Percentiles rank a stretch among this genome's conserved stretches.
Conservation (phyloP, 768 basidiomycete genomes). For the Lentinula aciculospora region DNA sequence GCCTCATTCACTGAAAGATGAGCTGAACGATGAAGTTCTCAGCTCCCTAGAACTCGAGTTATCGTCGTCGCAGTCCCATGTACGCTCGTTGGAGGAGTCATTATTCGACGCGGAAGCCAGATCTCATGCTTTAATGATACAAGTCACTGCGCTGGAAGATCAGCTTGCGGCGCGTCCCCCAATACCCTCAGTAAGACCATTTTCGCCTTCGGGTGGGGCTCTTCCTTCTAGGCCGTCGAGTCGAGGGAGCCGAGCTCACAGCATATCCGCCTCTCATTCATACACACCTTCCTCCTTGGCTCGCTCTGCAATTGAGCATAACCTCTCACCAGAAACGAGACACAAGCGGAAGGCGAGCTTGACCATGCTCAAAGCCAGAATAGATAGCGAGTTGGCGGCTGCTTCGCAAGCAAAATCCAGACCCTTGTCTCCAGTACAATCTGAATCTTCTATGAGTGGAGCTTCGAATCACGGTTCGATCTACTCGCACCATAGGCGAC, state of each 20-base stretch:
- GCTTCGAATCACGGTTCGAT: slow-evolving; percentile 18
- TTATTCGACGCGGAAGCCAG: slow-evolving; percentile 71
- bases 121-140: slow-evolving; percentile 63
- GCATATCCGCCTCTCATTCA: slow-evolving; percentile 3
- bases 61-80: slow-evolving; percentile 73
- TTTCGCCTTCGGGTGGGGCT: neutral
- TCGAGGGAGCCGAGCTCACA: neutral
- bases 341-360: slow-evolving; percentile 83
- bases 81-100: slow-evolving; percentile 68
- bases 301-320: slow-evolving; percentile 62
- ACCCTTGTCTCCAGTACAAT: slow-evolving; percentile 50
- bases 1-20: slow-evolving; percentile 61
- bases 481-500: slow-evolving; percentile 30
- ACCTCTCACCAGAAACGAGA: slow-evolving; percentile 65
- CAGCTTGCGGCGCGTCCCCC: slow-evolving; percentile 46
- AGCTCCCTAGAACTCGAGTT: slow-evolving; percentile 68
- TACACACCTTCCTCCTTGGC: slow-evolving; percentile 22
- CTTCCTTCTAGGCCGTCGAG: slow-evolving; percentile 5
- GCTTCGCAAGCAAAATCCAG: slow-evolving; percentile 41
- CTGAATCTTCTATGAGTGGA: slow-evolving; percentile 24
- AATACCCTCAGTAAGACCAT: slow-evolving; percentile 17
- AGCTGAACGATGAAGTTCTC: slow-evolving; percentile 73
- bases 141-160: slow-evolving; percentile 59
- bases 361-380: slow-evolving; percentile 87
- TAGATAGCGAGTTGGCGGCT: slow-evolving; percentile 64